Base-by-base conservation (phyloP, 257 asterid genomes). In the Ilex asprella region DNA sequence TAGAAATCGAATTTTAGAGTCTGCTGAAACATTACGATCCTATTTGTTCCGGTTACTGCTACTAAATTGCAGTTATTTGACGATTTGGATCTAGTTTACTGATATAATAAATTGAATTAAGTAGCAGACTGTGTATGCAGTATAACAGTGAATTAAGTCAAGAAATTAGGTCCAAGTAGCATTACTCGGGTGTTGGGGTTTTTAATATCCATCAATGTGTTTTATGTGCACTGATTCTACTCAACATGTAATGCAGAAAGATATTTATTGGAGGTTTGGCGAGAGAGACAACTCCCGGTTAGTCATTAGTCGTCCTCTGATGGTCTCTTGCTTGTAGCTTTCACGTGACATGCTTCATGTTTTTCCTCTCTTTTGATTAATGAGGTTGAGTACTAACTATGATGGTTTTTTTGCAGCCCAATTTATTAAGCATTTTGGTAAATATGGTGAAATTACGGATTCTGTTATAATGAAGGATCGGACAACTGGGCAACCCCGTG, bases 391-490 rank as follows among this genome's bases (percentile, higher is more conserved):
- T 29, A 16, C 43, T 21, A 13, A 53, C 32, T 14, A 30, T 49
- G 54, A 15, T 12, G 10, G 14, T 47, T 30, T 64, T 43, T 49
- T 60, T 41, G 46, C 66, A 58, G 55, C 59, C 52, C 82, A 80
- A 73, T 80, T 80, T 71, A 63, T 83, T 67, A 78, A 83, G 76
- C 72, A 83, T 61, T 83, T 83, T 61, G 82, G 84, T 30, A 80
- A 80, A 63, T 83, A 80, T 65, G 89, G 89, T 30, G 84, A 83
- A 60, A 77, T 83, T 59, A 82, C 83, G 62, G 86, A 82, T 60
- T 82, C 89, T 1, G 89, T 82, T 67, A 80, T 82, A 56, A 83
- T 83, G 89, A 83, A 79, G 72, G 86, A 83, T 59, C 67, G 79
- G 67, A 74, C 67, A 43, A 75, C 86, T 0, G 86, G 89, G 50